Percentiles rank a stretch among this genome's conserved stretches.
Evolutionary conservation across 306 rosid species (phyloP).

Genomic region (Benincasa hispida): DNA sequence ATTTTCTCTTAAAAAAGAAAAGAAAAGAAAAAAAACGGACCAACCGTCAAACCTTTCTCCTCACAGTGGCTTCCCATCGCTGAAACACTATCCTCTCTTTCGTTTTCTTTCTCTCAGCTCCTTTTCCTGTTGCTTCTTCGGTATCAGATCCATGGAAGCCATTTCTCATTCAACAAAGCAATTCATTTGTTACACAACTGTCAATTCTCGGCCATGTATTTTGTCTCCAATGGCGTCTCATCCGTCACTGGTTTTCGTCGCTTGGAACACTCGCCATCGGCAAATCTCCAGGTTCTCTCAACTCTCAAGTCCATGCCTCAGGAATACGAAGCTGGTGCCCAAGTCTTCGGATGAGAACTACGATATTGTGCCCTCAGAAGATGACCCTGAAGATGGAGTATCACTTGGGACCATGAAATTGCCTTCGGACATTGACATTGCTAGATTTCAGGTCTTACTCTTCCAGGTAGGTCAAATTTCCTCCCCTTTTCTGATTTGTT

Average conservation of each 20-base stretch:
- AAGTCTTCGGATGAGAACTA: constrained; percentile 32
- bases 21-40: background rate
- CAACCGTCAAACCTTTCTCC: background rate
- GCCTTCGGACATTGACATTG: constrained; percentile 44
- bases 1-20: too few relatives aligned
- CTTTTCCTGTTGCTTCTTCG: background rate
- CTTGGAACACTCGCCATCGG: background rate
- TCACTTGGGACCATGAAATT: constrained; percentile 78
- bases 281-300: constrained; percentile 10
- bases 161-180: constrained; percentile 33
- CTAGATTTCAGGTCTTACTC: constrained; percentile 52
- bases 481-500: background rate
- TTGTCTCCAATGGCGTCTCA: constrained; percentile 14
- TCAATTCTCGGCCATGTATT: constrained; percentile 12
- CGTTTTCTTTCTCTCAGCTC: background rate
- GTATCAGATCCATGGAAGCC: constrained; percentile 2
- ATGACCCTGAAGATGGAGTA: constrained; percentile 47
- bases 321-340: background rate
- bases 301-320: constrained; percentile 3
- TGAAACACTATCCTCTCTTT: background rate
- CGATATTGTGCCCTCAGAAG: constrained; percentile 16
- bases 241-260: constrained; percentile 6
- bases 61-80: constrained; percentile 2
- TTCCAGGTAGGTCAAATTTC: constrained; percentile 41
- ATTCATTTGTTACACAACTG: constrained; percentile 8